phyloP scores from a whole-genome alignment of 371 early-diverging fungal species.

The Haplosporangium sp. region DNA sequence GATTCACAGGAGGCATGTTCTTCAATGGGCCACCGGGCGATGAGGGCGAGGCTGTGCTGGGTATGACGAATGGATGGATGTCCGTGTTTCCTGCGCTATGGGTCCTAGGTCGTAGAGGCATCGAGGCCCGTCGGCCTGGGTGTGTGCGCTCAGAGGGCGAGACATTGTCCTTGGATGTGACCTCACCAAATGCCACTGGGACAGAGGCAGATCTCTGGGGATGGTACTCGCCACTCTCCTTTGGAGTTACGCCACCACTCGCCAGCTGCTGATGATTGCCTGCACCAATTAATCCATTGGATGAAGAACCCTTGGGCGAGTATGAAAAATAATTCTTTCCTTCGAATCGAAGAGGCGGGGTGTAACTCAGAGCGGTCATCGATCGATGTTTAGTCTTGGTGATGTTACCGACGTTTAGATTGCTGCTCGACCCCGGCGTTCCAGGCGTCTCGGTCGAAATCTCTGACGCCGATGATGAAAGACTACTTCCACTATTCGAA shows the following conservation, averaged over 20 bases:
- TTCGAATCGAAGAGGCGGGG: conserved; percentile 48
- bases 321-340: conserved; percentile 53
- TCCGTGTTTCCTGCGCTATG: conserved; percentile 43
- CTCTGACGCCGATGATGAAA: conserved; percentile 44
- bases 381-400: conserved; percentile 49
- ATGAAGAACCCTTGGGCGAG: conserved; percentile 48
- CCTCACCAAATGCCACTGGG: conserved; percentile 49
- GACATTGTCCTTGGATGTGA: conserved; percentile 12
- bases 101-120: conserved; percentile 54
- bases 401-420: conserved; percentile 17
- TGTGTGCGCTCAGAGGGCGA: conserved; percentile 22
- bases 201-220: conserved; percentile 54
- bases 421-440: conserved; percentile 31
- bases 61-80: conserved; percentile 49
- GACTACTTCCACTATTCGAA: conserved; percentile 41
- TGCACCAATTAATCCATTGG: conserved; percentile 32
- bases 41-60: conserved; percentile 26
- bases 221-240: conserved; percentile 32
- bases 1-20: conserved; percentile 25
- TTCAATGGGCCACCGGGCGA: conserved; percentile 35
- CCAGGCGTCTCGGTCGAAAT: conserved; percentile 41
- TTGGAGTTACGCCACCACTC: conserved; percentile 20
- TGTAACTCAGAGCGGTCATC: conserved; percentile 38
- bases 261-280: conserved; percentile 18
- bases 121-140: conserved; percentile 32